phyloP scores from a whole-genome alignment of 768 basidiomycete genomes.

The Gymnopilus dilepis region DNA sequence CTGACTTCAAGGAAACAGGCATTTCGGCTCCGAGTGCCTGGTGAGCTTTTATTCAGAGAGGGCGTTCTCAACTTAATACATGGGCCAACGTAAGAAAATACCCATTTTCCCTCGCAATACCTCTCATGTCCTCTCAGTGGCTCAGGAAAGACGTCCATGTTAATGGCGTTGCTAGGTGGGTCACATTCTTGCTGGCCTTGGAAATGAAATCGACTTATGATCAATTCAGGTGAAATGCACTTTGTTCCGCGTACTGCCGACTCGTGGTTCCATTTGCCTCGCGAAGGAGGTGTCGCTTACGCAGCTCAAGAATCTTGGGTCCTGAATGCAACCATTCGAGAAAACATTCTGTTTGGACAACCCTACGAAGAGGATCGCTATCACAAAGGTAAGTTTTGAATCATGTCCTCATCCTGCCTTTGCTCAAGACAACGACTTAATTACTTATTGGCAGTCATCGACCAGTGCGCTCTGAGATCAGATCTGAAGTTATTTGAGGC shows the following conservation, averaged over 20 bases:
- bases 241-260: slow-evolving; percentile 54
- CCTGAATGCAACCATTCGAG: slow-evolving; percentile 74
- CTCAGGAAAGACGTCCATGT: slow-evolving; percentile 64
- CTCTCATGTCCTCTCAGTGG: slow-evolving; percentile 25
- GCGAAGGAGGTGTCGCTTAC: slow-evolving; percentile 70
- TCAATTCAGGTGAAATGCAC: slow-evolving; percentile 63
- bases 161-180: slow-evolving; percentile 66
- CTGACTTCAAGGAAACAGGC: slow-evolving; percentile 47
- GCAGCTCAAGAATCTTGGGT: slow-evolving; percentile 87
- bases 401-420: neutral
- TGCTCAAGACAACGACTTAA: neutral
- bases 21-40: slow-evolving; percentile 56
- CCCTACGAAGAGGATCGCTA: slow-evolving; percentile 78
- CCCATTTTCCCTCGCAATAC: neutral
- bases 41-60: slow-evolving; percentile 58
- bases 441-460: slow-evolving; percentile 46
- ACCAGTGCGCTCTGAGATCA: slow-evolving; percentile 73
- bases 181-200: slow-evolving; percentile 1
- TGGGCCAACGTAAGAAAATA: slow-evolving; percentile 49
- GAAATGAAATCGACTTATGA: too few relatives aligned
- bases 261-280: slow-evolving; percentile 71
- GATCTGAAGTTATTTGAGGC: slow-evolving; percentile 73
- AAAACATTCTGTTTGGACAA: slow-evolving; percentile 82
- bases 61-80: slow-evolving; percentile 60
- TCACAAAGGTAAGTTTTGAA: slow-evolving; percentile 47